These are phyloP conservation scores for Wickerhamiella azymoides DNA, from an alignment of 805 yeast species.

Conservation along the genomic window DNA sequence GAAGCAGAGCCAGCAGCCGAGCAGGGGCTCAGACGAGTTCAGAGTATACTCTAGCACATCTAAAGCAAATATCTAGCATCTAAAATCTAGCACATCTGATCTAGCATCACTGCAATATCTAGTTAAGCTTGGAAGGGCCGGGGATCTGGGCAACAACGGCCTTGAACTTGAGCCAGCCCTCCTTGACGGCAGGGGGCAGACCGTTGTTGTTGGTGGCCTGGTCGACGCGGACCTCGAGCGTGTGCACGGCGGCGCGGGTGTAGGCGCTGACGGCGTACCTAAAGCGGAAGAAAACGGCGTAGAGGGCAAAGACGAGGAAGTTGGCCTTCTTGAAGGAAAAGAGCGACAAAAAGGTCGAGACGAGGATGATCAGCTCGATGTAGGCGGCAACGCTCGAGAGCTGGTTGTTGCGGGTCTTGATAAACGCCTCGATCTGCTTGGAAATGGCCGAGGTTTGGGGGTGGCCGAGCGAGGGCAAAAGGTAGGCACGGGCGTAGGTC, in stretches of 20 bases:
- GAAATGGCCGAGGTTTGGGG: slow-evolving; percentile 19
- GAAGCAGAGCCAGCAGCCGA: no score
- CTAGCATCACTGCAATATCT: no score
- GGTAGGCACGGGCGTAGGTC: slow-evolving; percentile 47
- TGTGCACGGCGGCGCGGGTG: slow-evolving; percentile 54
- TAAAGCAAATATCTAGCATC: no score
- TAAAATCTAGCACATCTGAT: no score
- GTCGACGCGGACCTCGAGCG: slow-evolving; percentile 53
- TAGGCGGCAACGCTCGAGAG: slow-evolving; percentile 48
- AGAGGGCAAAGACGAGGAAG: slow-evolving; percentile 36
- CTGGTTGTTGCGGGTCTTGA: slow-evolving; percentile 41
- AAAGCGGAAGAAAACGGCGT: slow-evolving; percentile 52
- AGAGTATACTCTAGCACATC: no score
- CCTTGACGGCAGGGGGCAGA: slow-evolving; percentile 38
- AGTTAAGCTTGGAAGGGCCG: slow-evolving; percentile 8
- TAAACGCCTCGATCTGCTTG: slow-evolving; percentile 30
- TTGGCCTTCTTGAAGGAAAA: slow-evolving; percentile 46
- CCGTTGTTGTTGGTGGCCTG: slow-evolving; percentile 40
- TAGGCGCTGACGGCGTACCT: slow-evolving; percentile 65
- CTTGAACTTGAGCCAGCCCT: slow-evolving; percentile 39
- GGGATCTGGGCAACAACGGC: slow-evolving; percentile 13
- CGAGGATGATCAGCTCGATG: slow-evolving; percentile 35
- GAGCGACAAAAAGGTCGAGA: slow-evolving; percentile 30
- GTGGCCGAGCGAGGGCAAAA: slow-evolving; percentile 49
- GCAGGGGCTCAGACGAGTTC: no score